Conservation (phyloP, 2,329 filamentous ascomycete genomes). For the Spiromastix sp. region DNA sequence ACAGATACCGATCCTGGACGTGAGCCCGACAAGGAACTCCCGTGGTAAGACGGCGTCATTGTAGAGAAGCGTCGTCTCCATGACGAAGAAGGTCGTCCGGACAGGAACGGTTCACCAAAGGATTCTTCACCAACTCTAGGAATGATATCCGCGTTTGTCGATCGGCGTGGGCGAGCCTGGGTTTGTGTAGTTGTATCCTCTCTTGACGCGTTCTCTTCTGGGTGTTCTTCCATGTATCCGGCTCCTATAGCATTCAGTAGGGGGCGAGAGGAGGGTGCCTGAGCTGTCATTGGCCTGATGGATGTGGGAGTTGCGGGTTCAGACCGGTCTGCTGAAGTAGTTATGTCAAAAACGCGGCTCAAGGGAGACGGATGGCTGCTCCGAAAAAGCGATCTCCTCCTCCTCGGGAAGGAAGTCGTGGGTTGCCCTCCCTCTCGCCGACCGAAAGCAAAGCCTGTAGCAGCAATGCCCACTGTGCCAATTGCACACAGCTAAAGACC, state of each 20-base stretch:
- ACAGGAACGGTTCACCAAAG: constrained; percentile 15
- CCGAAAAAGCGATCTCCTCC: constrained; percentile 6
- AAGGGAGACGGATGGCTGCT: constrained; percentile 4
- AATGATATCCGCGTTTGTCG: constrained; percentile 25
- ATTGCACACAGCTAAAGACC: constrained; percentile 50
- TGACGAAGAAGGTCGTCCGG: constrained; percentile 35
- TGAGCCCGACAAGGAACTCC: constrained; percentile 38
- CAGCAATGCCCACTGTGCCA: constrained; percentile 52
- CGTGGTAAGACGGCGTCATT: constrained; percentile 37
- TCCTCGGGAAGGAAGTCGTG: constrained; percentile 6
- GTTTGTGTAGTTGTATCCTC: constrained; percentile 11
- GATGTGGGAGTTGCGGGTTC: constrained; percentile 2
- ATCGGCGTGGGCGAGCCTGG: constrained; percentile 24
- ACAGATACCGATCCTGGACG: constrained; percentile 43
- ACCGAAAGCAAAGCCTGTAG: constrained; percentile 48
- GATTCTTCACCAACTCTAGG: constrained; percentile 18
- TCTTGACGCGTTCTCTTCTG: constrained; percentile 2
- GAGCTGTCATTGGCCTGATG: constrained; percentile 1
- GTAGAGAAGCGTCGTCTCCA: constrained; percentile 49
- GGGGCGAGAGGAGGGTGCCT: neutral
- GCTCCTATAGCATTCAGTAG: neutral
- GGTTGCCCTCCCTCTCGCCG: constrained; percentile 32
- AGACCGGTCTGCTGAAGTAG: constrained; percentile 8
- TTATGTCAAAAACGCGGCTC: constrained; percentile 5
- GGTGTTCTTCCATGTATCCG: neutral